Evolutionary conservation across 2,329 filamentous ascomycete species (phyloP).

Genomic region (Phialemoniopsis sp.): DNA sequence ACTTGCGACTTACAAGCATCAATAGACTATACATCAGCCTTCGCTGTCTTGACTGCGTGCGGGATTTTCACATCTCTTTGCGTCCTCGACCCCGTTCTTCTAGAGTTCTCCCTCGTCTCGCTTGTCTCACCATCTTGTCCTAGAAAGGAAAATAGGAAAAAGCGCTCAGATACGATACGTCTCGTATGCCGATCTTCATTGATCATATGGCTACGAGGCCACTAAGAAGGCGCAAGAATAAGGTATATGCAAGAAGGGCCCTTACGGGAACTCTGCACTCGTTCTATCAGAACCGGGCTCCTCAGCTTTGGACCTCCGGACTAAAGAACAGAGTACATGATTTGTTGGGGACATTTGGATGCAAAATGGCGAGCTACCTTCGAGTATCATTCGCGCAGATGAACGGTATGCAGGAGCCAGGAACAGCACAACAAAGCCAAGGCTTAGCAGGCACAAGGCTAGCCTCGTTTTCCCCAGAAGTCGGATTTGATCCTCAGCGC

Average conservation of each 20-base stretch:
- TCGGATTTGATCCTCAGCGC: too few relatives aligned
- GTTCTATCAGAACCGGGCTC: constrained; percentile 61
- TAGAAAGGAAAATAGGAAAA: too few relatives aligned
- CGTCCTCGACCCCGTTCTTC: too few relatives aligned
- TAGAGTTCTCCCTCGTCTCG: constrained; percentile 1
- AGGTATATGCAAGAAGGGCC: constrained; percentile 17
- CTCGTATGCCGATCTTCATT: constrained; percentile 38
- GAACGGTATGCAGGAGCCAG: too few relatives aligned
- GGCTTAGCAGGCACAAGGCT: too few relatives aligned
- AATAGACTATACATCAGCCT: too few relatives aligned
- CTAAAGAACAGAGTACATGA: constrained; percentile 62
- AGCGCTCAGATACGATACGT: constrained; percentile 65
- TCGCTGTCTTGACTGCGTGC: too few relatives aligned
- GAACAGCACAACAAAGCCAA: too few relatives aligned
- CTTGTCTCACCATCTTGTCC: constrained; percentile 1
- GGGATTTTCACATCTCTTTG: background rate
- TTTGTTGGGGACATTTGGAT: too few relatives aligned
- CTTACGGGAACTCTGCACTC: constrained; percentile 26
- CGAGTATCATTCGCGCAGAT: background rate
- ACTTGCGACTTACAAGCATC: too few relatives aligned
- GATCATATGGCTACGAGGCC: constrained; percentile 47
- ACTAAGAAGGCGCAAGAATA: constrained; percentile 59
- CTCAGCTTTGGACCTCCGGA: constrained; percentile 56
- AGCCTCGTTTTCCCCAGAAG: too few relatives aligned
- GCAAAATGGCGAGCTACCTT: too few relatives aligned